A percentile compares a stretch with the other conserved stretches of the same genome.
phyloP scores from a whole-genome alignment of 805 yeast genomes.

The Candida caryicola region DNA sequence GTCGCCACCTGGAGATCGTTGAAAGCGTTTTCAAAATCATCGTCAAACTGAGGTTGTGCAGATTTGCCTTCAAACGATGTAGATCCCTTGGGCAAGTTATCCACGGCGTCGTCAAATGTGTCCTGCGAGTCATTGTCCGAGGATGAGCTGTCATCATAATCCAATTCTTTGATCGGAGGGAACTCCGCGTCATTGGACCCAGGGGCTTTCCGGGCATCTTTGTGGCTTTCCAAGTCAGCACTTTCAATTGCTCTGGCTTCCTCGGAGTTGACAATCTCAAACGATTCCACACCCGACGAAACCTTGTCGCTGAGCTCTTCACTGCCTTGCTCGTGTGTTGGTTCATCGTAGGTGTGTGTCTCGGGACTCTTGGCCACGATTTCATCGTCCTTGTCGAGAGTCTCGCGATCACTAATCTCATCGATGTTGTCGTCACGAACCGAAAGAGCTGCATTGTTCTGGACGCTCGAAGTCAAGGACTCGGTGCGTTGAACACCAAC shows the following conservation, averaged over 20 bases:
- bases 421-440: slow-evolving; percentile 70
- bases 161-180: slow-evolving; percentile 60
- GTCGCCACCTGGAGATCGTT: slow-evolving; percentile 38
- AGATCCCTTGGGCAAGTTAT: slow-evolving; percentile 16
- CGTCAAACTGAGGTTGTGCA: slow-evolving; percentile 12
- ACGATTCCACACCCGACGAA: slow-evolving; percentile 50
- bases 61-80: not conserved
- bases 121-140: slow-evolving; percentile 36
- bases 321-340: slow-evolving; percentile 8
- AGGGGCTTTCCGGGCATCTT: not conserved
- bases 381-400: slow-evolving; percentile 29
- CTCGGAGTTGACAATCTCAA: slow-evolving; percentile 52
- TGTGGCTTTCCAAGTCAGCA: not conserved
- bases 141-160: slow-evolving; percentile 51
- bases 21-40: slow-evolving; percentile 37
- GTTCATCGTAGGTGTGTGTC: slow-evolving; percentile 3
- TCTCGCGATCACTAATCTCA: slow-evolving; percentile 42
- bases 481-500: slow-evolving; percentile 61
- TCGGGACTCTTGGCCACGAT: slow-evolving; percentile 18
- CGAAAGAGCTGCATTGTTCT: slow-evolving; percentile 87
- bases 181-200: slow-evolving; percentile 45
- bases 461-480: slow-evolving; percentile 85
- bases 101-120: slow-evolving; percentile 36
- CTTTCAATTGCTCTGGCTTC: slow-evolving; percentile 30
- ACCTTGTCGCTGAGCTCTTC: slow-evolving; percentile 33